Percentiles rank a stretch among this genome's conserved stretches.
These are phyloP conservation scores for Apium graveolens DNA, from an alignment of 129 eudicot genomes.

Conservation along the genomic window DNA sequence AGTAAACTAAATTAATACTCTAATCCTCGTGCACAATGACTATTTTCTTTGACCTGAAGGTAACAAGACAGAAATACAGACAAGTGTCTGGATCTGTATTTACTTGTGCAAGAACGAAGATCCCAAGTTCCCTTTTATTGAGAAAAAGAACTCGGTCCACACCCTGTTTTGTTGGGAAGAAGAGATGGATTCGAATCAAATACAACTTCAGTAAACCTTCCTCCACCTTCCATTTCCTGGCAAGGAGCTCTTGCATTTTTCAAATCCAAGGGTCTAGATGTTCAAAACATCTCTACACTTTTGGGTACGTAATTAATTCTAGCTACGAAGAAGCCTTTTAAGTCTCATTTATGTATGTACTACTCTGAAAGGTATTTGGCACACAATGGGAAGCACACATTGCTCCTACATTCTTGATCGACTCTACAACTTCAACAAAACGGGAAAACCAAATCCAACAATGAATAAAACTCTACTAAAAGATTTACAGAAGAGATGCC, in stretches of 20 bases:
- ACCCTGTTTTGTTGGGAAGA: conserved; percentile 78
- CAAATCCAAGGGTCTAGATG: conserved; percentile 60
- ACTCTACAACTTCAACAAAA: conserved; percentile 61
- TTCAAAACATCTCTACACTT: conserved; percentile 57
- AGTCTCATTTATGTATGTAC: neutral
- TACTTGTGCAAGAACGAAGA: too few species aligned
- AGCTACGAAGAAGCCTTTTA: too few species aligned
- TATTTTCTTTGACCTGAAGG: too few species aligned
- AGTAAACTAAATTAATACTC: too few species aligned
- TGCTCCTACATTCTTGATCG: conserved; percentile 65
- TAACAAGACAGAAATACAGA: too few species aligned
- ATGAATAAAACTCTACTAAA: conserved; percentile 36
- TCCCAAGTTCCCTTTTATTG: too few species aligned
- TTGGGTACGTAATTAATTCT: conserved; percentile 43
- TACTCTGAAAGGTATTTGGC: too few species aligned
- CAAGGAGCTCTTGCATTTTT: conserved; percentile 49
- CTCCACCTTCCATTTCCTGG: conserved; percentile 59
- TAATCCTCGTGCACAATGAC: too few species aligned
- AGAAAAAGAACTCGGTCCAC: too few species aligned
- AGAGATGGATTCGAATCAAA: conserved; percentile 60
- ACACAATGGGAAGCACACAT: conserved; percentile 65
- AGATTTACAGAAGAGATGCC: conserved; percentile 43
- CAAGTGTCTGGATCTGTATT: too few species aligned
- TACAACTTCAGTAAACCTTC: conserved; percentile 65
- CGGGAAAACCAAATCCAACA: conserved; percentile 63